Percentiles rank a stretch among this genome's conserved stretches.
These are phyloP conservation scores for Metarhizium sp. DNA, from an alignment of 2,329 filamentous ascomycete species.

Conservation along the genomic window DNA sequence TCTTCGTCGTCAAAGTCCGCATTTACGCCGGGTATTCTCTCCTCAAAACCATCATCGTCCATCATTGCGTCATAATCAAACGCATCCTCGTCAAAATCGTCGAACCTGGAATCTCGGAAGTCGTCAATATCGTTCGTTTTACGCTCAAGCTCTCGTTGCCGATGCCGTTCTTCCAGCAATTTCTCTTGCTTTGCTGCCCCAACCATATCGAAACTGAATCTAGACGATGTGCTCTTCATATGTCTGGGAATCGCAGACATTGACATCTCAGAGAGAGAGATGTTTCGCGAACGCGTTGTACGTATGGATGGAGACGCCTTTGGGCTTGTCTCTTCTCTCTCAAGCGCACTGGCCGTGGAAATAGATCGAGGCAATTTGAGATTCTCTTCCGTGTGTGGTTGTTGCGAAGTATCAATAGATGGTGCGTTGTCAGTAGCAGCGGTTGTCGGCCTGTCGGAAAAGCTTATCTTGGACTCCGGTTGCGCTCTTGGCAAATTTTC, in stretches of 20 bases:
- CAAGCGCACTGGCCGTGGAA: background rate
- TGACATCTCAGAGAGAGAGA: slow-evolving; percentile 41
- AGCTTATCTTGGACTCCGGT: background rate
- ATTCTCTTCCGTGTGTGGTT: background rate
- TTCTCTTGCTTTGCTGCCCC: slow-evolving; percentile 60
- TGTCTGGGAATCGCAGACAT: slow-evolving; percentile 47
- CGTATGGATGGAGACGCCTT: slow-evolving; percentile 13
- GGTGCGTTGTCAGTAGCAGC: background rate
- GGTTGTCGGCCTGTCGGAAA: background rate
- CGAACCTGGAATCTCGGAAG: slow-evolving; percentile 42
- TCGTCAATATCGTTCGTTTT: slow-evolving; percentile 30
- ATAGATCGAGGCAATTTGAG: background rate
- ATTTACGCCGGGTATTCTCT: slow-evolving; percentile 53
- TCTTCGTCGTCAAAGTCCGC: slow-evolving; percentile 12
- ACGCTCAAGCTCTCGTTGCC: slow-evolving; percentile 56
- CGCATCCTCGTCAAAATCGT: slow-evolving; percentile 52
- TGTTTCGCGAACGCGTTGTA: slow-evolving; percentile 38
- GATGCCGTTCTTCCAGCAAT: slow-evolving; percentile 62
- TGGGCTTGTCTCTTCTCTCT: background rate
- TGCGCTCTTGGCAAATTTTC: background rate
- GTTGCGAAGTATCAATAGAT: background rate
- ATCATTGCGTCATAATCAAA: slow-evolving; percentile 56
- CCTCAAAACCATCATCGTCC: slow-evolving; percentile 56
- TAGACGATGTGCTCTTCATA: slow-evolving; percentile 68
- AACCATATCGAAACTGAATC: slow-evolving; percentile 76